Base-by-base conservation (phyloP, 257 asterid species). In the Cordia subcordata region DNA sequence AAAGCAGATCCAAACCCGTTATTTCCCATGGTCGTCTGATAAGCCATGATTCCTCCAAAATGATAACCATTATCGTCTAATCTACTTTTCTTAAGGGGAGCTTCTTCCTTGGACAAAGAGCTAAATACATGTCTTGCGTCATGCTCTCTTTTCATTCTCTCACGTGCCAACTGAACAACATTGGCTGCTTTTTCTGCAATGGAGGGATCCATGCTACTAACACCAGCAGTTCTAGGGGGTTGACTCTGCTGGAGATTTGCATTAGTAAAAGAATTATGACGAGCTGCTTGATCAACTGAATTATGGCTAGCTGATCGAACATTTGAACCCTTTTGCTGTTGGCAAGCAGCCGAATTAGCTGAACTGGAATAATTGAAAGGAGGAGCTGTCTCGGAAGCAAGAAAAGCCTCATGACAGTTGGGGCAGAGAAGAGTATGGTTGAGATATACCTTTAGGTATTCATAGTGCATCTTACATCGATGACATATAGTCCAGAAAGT, bases 401-500 rank as follows among this genome's bases (percentile, higher is more conserved):
- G 10, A 65, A 82, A 82, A 21, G 81, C 75, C 72, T 72, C 64
- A 14, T 57, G 63, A 62, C 90, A 82, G 50, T 73, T 75, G 44
- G 77, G 81, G 70, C 90, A 82, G 57, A 75, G 82, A 57, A 82
- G 86, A 55, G 86, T 79, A 13, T 67, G 60, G 65, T 82, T 80
- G 32, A 80, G 82, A 66, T 80, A 80, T 45, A 56, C 55, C 72
- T 61, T 80, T 1, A 66, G 75, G 62, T 80, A 82, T 68, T 82
- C 90, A 37, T 75, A 82, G 66, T 82, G 86, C 73, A 80, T 77
- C 69, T 67, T 80, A 75, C 90, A 82, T 44, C 63, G 58, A 60
- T 65, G 77, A 73, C 90, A 82, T 55, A 77, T 66, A 20, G 82
- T 82, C 90, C 90, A 82, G 63, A 83, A 83, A 39, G 85, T 82